A percentile compares a stretch with the other conserved stretches of the same genome.
phyloP scores from a whole-genome alignment of 768 basidiomycete species.

The Guyanaporus albipodus region DNA sequence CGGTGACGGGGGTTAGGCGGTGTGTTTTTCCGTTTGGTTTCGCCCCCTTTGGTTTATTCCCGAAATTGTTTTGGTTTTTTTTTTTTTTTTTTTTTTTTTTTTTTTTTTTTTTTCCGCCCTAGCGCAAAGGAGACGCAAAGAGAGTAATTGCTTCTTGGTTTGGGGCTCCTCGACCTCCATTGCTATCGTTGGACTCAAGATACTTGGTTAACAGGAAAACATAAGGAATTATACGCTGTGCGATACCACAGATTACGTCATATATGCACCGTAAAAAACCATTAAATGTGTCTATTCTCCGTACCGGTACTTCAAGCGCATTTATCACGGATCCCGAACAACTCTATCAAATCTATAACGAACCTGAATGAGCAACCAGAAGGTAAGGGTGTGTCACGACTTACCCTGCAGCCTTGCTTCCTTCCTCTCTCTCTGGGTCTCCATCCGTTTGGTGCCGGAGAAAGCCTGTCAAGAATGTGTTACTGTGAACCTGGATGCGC shows the following conservation, averaged over 20 bases:
- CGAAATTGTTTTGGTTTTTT: too few relatives aligned
- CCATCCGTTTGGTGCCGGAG: conserved; percentile 72
- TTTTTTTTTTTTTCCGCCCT: too few relatives aligned
- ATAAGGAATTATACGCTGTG: conserved; percentile 6
- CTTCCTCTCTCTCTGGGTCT: conserved; percentile 71
- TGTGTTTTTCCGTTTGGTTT: too few relatives aligned
- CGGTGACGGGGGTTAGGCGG: too few relatives aligned
- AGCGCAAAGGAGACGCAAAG: too few relatives aligned
- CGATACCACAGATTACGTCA: conserved; percentile 8
- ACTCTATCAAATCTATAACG: conserved; percentile 52
- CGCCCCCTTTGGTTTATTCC: too few relatives aligned
- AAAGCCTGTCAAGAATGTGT: conserved; percentile 56
- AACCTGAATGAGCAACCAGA: not conserved
- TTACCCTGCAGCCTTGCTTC: conserved; percentile 80
- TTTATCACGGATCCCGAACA: conserved; percentile 44
- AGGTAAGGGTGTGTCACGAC: conserved; percentile 7
- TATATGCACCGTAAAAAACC: conserved; percentile 14
- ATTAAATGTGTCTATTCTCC: not conserved
- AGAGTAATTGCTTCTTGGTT: too few relatives aligned
- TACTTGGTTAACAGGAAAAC: too few relatives aligned
- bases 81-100: too few relatives aligned
- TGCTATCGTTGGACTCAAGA: too few relatives aligned
- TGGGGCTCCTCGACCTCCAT: too few relatives aligned
- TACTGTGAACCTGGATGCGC: not conserved
- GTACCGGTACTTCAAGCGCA: not conserved